Conservation (phyloP, 495 filamentous ascomycete species). For the Geopyxis carbonaria region DNA sequence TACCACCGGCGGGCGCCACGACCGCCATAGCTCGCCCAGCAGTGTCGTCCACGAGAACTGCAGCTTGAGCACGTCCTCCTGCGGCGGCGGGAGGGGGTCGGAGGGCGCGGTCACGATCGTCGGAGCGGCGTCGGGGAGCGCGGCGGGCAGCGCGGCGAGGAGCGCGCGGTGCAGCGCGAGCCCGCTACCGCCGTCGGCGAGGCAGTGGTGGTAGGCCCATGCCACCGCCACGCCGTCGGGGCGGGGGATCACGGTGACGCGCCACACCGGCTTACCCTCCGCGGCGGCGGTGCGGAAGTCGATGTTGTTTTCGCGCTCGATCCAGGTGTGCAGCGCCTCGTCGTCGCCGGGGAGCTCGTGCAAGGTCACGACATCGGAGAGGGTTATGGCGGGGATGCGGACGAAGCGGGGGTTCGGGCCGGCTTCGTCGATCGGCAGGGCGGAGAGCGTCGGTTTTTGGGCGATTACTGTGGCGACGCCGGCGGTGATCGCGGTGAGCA, state of each 20-base stretch:
- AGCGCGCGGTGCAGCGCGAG: constrained; percentile 26
- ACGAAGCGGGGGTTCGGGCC: constrained; percentile 30
- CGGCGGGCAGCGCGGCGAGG: constrained; percentile 24
- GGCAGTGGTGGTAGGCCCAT: constrained; percentile 13
- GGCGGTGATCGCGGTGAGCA: constrained; percentile 31
- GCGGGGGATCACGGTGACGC: constrained; percentile 25
- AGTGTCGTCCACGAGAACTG: too few relatives aligned
- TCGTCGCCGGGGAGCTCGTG: constrained; percentile 17
- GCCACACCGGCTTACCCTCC: constrained; percentile 30
- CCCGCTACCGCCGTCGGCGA: constrained; percentile 11
- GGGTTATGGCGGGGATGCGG: constrained; percentile 30
- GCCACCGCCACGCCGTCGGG: constrained; percentile 10
- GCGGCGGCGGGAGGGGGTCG: constrained; percentile 23
- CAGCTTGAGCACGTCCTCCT: too few relatives aligned
- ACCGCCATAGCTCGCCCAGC: constrained; percentile 19
- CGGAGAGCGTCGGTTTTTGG: constrained; percentile 31
- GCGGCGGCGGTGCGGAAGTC: too few relatives aligned
- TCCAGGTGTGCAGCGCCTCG: too few relatives aligned
- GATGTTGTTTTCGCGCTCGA: constrained; percentile 28
- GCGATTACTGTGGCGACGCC: constrained; percentile 27
- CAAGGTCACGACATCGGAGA: constrained; percentile 27
- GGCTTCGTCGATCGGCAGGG: constrained; percentile 30
- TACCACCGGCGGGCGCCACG: constrained; percentile 20
- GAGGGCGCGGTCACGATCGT: constrained; percentile 23
- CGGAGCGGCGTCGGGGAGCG: constrained; percentile 21